Evolutionary conservation across 2,329 filamentous ascomycete species (phyloP).

Genomic region (Pseudofabraea citricarpa): DNA sequence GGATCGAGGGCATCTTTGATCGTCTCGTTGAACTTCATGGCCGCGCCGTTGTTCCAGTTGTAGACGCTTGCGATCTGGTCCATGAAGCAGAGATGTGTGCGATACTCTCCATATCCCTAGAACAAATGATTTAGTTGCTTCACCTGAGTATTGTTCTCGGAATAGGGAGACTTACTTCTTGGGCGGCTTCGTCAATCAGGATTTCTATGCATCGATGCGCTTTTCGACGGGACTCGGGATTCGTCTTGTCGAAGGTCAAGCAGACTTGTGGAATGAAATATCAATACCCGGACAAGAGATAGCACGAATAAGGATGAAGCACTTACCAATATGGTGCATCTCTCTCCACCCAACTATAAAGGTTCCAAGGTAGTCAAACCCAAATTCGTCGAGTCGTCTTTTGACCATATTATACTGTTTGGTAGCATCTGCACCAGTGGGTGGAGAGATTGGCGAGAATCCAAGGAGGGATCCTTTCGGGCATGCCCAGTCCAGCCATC

Average conservation of each 20-base stretch:
- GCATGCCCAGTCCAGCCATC: constrained; percentile 7
- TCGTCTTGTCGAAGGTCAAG: constrained; percentile 12
- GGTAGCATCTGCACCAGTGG: constrained; percentile 39
- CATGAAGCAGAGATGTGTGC: constrained; percentile 37
- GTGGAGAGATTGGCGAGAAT: constrained; percentile 46
- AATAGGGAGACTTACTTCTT: constrained; percentile 9
- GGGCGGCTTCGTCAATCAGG: constrained; percentile 33
- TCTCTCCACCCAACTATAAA: constrained; percentile 46
- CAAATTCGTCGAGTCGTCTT: constrained; percentile 32
- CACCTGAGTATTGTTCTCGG: not conserved
- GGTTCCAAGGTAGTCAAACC: constrained; percentile 45
- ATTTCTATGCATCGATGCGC: constrained; percentile 32
- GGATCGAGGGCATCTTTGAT: constrained; percentile 41
- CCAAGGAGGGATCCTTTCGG: constrained; percentile 7
- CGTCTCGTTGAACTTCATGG: constrained; percentile 35
- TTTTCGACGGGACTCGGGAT: constrained; percentile 31
- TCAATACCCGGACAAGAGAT: not conserved
- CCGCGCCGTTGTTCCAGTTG: constrained; percentile 33
- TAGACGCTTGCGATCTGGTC: constrained; percentile 39
- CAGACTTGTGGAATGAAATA: not conserved
- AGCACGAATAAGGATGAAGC: not conserved
- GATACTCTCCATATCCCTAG: constrained; percentile 35
- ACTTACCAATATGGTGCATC: constrained; percentile 44
- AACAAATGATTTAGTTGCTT: not conserved
- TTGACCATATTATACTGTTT: constrained; percentile 36